Evolutionary conservation across 192 early-diverging fungal genomes (phyloP).

Genomic region (Podila verticillata): DNA sequence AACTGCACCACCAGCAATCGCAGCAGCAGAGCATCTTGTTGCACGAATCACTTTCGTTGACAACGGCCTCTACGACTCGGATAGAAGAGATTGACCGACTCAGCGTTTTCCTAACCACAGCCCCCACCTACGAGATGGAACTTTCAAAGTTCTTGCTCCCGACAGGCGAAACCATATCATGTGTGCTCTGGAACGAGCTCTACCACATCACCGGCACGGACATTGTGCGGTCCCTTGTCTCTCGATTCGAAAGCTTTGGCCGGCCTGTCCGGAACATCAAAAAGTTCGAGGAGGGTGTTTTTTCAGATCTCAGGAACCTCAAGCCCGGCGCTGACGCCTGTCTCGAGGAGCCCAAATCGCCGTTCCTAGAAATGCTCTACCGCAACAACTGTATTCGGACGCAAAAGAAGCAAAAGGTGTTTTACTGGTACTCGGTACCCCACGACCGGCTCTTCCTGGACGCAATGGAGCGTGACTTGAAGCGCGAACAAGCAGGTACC

Average conservation of each 20-base stretch:
- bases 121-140: slow-evolving; percentile 46
- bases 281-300: slow-evolving; percentile 99
- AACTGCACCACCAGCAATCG: slow-evolving; percentile 38
- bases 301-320: slow-evolving; percentile 93
- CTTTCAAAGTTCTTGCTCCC: slow-evolving; percentile 65
- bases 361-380: slow-evolving; percentile 94
- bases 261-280: slow-evolving; percentile 89
- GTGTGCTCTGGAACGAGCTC: slow-evolving; percentile 92
- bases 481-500: slow-evolving; percentile 87
- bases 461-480: slow-evolving; percentile 95
- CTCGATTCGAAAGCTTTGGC: slow-evolving; percentile 91
- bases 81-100: slow-evolving; percentile 51
- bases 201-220: slow-evolving; percentile 98
- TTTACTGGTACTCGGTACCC: slow-evolving; percentile 95
- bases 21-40: slow-evolving; percentile 34
- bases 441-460: slow-evolving; percentile 96
- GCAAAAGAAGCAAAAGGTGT: slow-evolving; percentile 99
- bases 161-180: slow-evolving; percentile 90
- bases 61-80: slow-evolving; percentile 43
- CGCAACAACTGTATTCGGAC: slow-evolving; percentile 97
- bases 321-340: slow-evolving; percentile 95
- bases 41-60: slow-evolving; percentile 35
- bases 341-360: slow-evolving; percentile 92
- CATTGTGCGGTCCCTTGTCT: slow-evolving; percentile 90
- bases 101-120: slow-evolving; percentile 47